Evolutionary conservation across 352 stramenopile species (phyloP).

Genomic region (Phytophthora podocarpi): DNA sequence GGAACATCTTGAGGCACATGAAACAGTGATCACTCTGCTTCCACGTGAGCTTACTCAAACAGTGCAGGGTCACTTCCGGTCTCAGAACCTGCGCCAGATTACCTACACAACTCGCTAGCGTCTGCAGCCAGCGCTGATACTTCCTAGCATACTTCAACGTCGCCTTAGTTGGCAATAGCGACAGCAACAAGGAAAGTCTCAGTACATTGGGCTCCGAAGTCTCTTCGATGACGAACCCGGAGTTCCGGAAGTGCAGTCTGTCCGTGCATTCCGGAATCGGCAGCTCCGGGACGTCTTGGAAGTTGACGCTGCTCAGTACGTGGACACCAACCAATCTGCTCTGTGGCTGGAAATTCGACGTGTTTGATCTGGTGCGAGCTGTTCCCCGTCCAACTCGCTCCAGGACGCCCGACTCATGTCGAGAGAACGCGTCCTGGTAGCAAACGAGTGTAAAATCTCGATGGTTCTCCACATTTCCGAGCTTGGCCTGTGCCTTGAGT

Average conservation of each 20-base stretch:
- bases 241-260: slow-evolving; percentile 45
- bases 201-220: slow-evolving; percentile 40
- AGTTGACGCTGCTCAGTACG: slow-evolving; percentile 45
- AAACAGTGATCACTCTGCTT: slow-evolving; percentile 70
- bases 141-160: slow-evolving; percentile 38
- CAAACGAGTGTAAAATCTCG: slow-evolving; percentile 74
- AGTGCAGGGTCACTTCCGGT: slow-evolving; percentile 38
- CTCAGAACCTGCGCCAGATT: slow-evolving; percentile 34
- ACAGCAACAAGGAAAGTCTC: slow-evolving; percentile 47
- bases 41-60: slow-evolving; percentile 51
- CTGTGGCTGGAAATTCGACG: slow-evolving; percentile 24
- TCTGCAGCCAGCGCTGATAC: slow-evolving; percentile 43
- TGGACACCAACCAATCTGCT: slow-evolving; percentile 45
- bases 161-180: slow-evolving; percentile 49
- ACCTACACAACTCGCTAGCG: slow-evolving; percentile 38
- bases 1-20: slow-evolving; percentile 74
- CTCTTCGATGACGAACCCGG: slow-evolving; percentile 68
- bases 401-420: slow-evolving; percentile 34
- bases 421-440: slow-evolving; percentile 72
- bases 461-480: slow-evolving; percentile 42
- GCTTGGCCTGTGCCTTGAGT: slow-evolving; percentile 45
- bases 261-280: slow-evolving; percentile 38
- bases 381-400: slow-evolving; percentile 40
- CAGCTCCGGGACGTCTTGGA: slow-evolving; percentile 44
- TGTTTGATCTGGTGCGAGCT: slow-evolving; percentile 23